Evolutionary conservation across 148 eudicot species (phyloP).

Genomic region (Amaranthus cruentus): DNA sequence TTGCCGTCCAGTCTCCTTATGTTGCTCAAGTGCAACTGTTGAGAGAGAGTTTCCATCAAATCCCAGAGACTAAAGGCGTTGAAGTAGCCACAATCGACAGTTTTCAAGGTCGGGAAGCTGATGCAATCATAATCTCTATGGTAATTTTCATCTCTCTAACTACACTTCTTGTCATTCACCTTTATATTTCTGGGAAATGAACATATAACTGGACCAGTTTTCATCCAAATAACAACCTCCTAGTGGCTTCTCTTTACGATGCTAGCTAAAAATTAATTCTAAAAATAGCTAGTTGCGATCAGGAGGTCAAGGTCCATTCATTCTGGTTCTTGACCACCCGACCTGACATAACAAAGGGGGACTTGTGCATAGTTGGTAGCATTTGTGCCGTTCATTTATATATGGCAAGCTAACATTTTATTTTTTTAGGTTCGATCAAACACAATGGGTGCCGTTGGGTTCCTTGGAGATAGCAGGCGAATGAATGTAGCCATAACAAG

Average conservation of each 20-base stretch:
- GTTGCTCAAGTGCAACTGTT: slow-evolving; percentile 88
- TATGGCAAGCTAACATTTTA: background rate
- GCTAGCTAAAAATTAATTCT: background rate
- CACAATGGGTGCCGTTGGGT: slow-evolving; percentile 90
- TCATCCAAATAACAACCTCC: background rate
- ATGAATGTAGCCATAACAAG: slow-evolving; percentile 93
- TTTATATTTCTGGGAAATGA: background rate
- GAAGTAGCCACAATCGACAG: slow-evolving; percentile 88
- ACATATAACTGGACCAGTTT: background rate
- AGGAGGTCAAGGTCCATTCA: no score
- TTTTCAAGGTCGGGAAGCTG: slow-evolving; percentile 92
- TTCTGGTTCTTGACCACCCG: no score
- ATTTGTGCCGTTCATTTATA: background rate
- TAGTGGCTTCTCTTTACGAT: background rate
- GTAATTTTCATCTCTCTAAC: slow-evolving; percentile 27
- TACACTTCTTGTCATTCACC: background rate
- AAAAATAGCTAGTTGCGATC: no score
- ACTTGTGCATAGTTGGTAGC: background rate
- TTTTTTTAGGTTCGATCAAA: slow-evolving; percentile 75
- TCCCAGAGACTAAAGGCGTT: slow-evolving; percentile 52
- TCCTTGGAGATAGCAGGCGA: slow-evolving; percentile 74
- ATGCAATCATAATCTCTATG: slow-evolving; percentile 87
- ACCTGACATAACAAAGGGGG: no score
- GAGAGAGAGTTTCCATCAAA: slow-evolving; percentile 67
- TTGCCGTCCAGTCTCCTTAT: slow-evolving; percentile 85